phyloP scores from a whole-genome alignment of 495 filamentous ascomycete genomes.

The Elasticomyces elasticus region DNA sequence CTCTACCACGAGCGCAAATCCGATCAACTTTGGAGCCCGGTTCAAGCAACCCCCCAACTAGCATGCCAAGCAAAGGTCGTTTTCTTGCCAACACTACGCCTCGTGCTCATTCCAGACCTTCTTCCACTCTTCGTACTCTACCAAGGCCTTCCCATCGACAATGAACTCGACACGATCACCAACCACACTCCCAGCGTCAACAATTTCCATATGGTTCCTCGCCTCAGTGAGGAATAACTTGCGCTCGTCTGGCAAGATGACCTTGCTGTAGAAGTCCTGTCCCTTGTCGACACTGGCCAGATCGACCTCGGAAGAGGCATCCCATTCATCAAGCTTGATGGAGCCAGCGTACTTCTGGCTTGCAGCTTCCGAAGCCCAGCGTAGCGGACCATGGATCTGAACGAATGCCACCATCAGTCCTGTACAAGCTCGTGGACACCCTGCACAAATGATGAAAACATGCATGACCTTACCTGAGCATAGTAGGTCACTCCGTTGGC shows the following conservation, averaged over 20 bases:
- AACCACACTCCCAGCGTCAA: conserved; percentile 7
- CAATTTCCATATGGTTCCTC: neutral
- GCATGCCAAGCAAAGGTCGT: too few relatives aligned
- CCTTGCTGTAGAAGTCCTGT: conserved; percentile 2
- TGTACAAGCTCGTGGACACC: too few relatives aligned
- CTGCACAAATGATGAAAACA: neutral
- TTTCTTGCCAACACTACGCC: neutral
- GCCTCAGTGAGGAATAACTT: conserved; percentile 5
- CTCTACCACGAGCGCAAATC: too few relatives aligned
- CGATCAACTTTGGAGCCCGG: too few relatives aligned
- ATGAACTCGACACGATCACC: conserved; percentile 9
- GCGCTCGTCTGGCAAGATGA: conserved; percentile 15
- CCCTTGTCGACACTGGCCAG: neutral
- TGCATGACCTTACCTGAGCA: conserved; percentile 6
- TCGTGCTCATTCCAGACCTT: conserved; percentile 1
- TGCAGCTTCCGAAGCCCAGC: neutral
- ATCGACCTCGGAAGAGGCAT: conserved; percentile 3
- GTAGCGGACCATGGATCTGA: conserved; percentile 7
- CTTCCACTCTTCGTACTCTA: conserved; percentile 6
- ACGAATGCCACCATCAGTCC: neutral
- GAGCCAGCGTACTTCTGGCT: neutral
- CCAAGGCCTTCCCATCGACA: conserved; percentile 6
- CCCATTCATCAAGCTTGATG: conserved; percentile 1
- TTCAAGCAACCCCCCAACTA: too few relatives aligned
- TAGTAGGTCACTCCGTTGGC: conserved; percentile 9